phyloP scores from a whole-genome alignment of 352 stramenopile genomes.

The Phytopythium chamaehyphon region DNA sequence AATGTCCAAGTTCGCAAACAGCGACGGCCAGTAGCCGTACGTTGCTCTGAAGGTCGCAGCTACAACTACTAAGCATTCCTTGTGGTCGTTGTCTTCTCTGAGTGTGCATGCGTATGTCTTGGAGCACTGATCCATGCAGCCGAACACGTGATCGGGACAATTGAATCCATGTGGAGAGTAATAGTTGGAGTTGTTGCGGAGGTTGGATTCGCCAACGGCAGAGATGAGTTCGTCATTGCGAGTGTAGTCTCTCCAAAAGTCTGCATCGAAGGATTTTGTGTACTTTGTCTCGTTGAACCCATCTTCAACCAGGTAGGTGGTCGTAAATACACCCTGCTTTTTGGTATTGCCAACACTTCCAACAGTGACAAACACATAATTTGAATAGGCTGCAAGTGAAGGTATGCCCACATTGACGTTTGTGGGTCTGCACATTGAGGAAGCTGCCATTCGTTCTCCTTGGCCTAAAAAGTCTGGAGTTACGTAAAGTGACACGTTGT shows the following conservation, averaged over 20 bases:
- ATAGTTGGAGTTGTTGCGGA: conserved; percentile 13
- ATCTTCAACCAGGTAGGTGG: conserved; percentile 21
- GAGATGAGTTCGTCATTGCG: conserved; percentile 25
- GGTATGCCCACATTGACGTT: conserved; percentile 36
- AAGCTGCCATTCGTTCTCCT: conserved; percentile 26
- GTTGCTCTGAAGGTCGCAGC: conserved; percentile 21
- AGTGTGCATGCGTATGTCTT: conserved; percentile 29
- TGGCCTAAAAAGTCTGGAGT: neutral
- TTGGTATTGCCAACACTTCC: conserved; percentile 23
- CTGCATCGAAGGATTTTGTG: conserved; percentile 12
- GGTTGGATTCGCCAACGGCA: neutral
- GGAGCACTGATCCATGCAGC: conserved; percentile 36
- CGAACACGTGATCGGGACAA: conserved; percentile 24
- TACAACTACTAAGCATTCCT: conserved; percentile 28
- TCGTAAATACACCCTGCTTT: conserved; percentile 36
- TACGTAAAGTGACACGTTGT: conserved; percentile 12
- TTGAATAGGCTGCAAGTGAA: conserved; percentile 9
- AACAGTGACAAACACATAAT: conserved; percentile 16
- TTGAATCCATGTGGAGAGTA: conserved; percentile 12
- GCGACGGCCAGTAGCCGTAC: conserved; percentile 18
- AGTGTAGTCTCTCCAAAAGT: conserved; percentile 44
- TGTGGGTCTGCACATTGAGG: conserved; percentile 21
- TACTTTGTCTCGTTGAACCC: conserved; percentile 11
- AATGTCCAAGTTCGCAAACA: conserved; percentile 32
- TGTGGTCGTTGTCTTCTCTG: conserved; percentile 18